Evolutionary conservation across 176 grass and related monocot genomes (phyloP), one percentile per base, ranked within the genome.

Genomic region (Musa troglodytarum): DNA sequence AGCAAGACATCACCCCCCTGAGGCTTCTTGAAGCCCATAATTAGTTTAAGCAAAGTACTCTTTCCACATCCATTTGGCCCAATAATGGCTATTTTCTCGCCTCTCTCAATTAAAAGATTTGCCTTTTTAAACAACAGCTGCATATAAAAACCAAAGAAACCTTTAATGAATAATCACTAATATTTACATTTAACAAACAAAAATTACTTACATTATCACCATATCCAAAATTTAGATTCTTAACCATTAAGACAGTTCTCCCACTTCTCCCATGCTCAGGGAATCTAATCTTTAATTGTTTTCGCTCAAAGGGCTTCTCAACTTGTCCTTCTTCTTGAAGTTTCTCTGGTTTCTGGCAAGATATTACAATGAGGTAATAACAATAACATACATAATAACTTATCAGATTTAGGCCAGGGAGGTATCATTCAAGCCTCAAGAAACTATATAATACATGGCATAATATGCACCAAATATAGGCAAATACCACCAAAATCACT

Each of bases 11-110:
- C 90, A 17, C 95, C 95, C 25, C 62, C 84, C 65, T 76, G 86
- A 82, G 95, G 84, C 61, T 94, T 99, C 84, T 91, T 88, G 81
- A 91, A 84, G 50, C 86, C 88, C 72, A 89, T 80, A 82, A 91
- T 82, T 85, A 99, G 82, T 81, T 94, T 99, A 71, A 99, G 82
- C 28, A 99, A 24, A 73, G 95, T 91, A 54, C 90, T 93, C 77
- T 94, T 94, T 43, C 95, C 95, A 59, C 95, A 99, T 89, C 95
- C 95, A 71, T 99, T 99, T 78, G 95, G 95, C 11, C 95, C 95
- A 75, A 99, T 87, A 49, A 99, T 99, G 25, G 95, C 95, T 15
- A 99, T 91, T 79, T 99, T 99, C 74, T 99, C 90, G 49, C 95
- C 90, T 78, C 86, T 90, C 71, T 99, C 86, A 2, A 99, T 86